phyloP scores from a whole-genome alignment of 352 stramenopile species.

The Globisporangium acanthophoron region DNA sequence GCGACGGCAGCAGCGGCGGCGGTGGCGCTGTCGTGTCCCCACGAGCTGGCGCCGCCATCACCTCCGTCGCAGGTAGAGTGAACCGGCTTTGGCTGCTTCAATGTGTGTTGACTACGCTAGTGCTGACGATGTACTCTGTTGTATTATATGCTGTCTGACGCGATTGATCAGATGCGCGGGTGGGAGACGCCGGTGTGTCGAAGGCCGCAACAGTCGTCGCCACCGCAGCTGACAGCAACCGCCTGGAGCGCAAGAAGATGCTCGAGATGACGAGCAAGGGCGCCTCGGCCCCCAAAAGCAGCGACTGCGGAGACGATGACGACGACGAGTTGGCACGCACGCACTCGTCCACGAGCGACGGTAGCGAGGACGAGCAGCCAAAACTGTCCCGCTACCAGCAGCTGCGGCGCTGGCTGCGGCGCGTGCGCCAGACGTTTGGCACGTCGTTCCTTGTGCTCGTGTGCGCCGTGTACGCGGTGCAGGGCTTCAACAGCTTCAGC shows the following conservation, averaged over 20 bases:
- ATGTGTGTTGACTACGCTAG: neutral
- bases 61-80: neutral
- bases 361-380: conserved; percentile 11
- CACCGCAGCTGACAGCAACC: neutral
- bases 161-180: neutral
- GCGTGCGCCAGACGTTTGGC: conserved; percentile 60
- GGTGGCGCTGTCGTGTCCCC: neutral
- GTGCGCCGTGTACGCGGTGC: conserved; percentile 89
- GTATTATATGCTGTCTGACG: neutral
- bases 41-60: too few relatives aligned
- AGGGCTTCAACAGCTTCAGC: conserved; percentile 93
- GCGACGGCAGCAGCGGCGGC: neutral
- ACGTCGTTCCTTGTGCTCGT: conserved; percentile 67
- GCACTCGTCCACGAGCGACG: conserved; percentile 8
- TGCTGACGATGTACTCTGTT: neutral
- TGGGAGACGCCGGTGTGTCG: neutral
- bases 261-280: neutral
- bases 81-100: too few relatives aligned
- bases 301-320: conserved; percentile 2
- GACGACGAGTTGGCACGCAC: conserved; percentile 8
- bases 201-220: neutral
- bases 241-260: conserved; percentile 14
- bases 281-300: conserved; percentile 3
- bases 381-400: conserved; percentile 28
- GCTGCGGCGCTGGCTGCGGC: conserved; percentile 39